These are phyloP conservation scores for Aspergillus sclerotioniger DNA, from an alignment of 495 filamentous ascomycete species.

Conservation along the genomic window DNA sequence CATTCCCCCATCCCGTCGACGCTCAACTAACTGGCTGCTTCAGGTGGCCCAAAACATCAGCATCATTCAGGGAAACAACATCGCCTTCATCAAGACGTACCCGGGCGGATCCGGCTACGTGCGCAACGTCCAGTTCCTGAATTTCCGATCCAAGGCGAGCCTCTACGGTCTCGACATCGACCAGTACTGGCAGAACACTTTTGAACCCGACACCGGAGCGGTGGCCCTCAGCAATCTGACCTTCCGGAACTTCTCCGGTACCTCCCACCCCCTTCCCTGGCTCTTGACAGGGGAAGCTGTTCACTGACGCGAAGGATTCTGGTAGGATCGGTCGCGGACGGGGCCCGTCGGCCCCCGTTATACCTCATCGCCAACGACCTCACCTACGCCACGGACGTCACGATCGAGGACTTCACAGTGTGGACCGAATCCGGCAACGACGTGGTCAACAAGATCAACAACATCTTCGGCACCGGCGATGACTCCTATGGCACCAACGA, in stretches of 20 bases:
- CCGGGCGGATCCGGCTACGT: slow-evolving; percentile 55
- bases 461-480: slow-evolving; percentile 45
- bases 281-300: not conserved
- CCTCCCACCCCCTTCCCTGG: not conserved
- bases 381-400: slow-evolving; percentile 38
- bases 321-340: slow-evolving; percentile 45
- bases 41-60: slow-evolving; percentile 39
- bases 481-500: slow-evolving; percentile 25
- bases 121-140: slow-evolving; percentile 48
- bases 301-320: slow-evolving; percentile 19
- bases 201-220: slow-evolving; percentile 35
- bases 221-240: slow-evolving; percentile 43
- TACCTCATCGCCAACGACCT: slow-evolving; percentile 40
- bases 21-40: not conserved
- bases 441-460: slow-evolving; percentile 43
- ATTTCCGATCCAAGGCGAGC: slow-evolving; percentile 49
- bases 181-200: slow-evolving; percentile 48
- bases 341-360: slow-evolving; percentile 44
- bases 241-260: slow-evolving; percentile 37
- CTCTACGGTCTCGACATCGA: slow-evolving; percentile 48
- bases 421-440: slow-evolving; percentile 49
- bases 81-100: slow-evolving; percentile 56
- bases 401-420: slow-evolving; percentile 45
- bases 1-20: not conserved
- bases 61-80: slow-evolving; percentile 47